Conservation (phyloP, 2,329 filamentous ascomycete genomes). For the Incumbomyces lentus region DNA sequence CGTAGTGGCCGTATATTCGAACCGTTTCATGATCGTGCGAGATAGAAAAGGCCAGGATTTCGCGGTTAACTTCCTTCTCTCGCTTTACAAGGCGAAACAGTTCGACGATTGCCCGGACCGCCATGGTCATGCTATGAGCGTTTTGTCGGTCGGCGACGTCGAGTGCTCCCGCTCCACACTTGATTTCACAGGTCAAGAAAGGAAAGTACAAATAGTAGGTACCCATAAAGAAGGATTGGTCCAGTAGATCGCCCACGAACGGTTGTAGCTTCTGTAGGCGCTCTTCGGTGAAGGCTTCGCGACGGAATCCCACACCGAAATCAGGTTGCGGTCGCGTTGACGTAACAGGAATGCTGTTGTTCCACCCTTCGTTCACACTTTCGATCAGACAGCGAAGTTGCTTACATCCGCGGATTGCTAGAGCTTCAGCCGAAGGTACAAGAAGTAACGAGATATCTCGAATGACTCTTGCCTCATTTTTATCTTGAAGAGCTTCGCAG, state of each 20-base stretch:
- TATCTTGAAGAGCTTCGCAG: no score
- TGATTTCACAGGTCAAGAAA: slow-evolving; percentile 22
- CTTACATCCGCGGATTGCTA: slow-evolving; percentile 21
- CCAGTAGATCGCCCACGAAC: slow-evolving; percentile 17
- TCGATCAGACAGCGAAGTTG: slow-evolving; percentile 24
- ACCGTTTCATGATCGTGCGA: slow-evolving; percentile 18
- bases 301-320: slow-evolving; percentile 28
- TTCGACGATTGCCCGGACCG: slow-evolving; percentile 30
- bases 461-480: no score
- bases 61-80: slow-evolving; percentile 25
- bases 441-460: slow-evolving; percentile 24
- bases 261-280: slow-evolving; percentile 26
- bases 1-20: slow-evolving; percentile 21
- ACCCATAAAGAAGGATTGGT: slow-evolving; percentile 19
- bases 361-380: slow-evolving; percentile 27
- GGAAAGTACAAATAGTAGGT: slow-evolving; percentile 22
- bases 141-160: slow-evolving; percentile 24
- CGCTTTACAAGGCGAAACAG: slow-evolving; percentile 30
- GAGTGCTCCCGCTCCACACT: slow-evolving; percentile 18
- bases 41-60: slow-evolving; percentile 9
- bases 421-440: slow-evolving; percentile 28
- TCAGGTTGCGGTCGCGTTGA: slow-evolving; percentile 28
- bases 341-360: slow-evolving; percentile 22
- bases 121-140: slow-evolving; percentile 25
- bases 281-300: slow-evolving; percentile 26